Percentiles rank a stretch among this genome's conserved stretches.
Evolutionary conservation across 257 asterid genomes (phyloP).

Genomic region (Rhazya stricta): DNA sequence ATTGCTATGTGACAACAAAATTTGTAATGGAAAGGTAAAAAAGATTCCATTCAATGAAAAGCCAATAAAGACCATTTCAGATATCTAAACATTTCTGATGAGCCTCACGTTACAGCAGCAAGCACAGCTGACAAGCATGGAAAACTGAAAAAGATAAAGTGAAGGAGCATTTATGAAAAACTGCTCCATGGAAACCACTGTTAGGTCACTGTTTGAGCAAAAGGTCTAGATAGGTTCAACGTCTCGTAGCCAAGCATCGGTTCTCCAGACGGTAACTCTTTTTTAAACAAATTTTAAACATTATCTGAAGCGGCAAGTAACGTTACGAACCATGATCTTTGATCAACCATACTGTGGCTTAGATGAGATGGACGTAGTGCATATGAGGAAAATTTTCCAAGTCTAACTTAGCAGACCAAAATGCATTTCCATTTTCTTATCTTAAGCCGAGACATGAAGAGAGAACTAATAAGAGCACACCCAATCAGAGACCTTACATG

Average conservation of each 20-base stretch:
- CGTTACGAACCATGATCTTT: no score
- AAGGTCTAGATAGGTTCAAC: background rate
- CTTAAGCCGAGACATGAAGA: background rate
- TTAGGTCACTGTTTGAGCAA: background rate
- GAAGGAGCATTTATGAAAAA: background rate
- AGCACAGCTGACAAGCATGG: background rate
- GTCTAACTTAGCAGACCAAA: background rate
- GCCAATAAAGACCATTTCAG: background rate
- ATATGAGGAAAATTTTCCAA: background rate
- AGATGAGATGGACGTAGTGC: slow-evolving; percentile 1
- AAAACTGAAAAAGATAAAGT: background rate
- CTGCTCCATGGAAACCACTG: background rate
- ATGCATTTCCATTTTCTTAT: background rate
- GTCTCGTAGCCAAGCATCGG: background rate
- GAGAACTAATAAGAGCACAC: background rate
- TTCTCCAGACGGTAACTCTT: background rate
- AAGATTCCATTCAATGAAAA: background rate
- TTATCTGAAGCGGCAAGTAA: background rate
- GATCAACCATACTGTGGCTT: background rate
- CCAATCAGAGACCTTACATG: background rate
- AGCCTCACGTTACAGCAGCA: background rate
- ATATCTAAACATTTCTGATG: background rate
- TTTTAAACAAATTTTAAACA: background rate
- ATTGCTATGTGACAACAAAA: background rate
- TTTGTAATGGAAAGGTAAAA: background rate